These are phyloP conservation scores for Pseudognaphalium luteoalbum DNA, from an alignment of 129 eudicot genomes.

Conservation along the genomic window DNA sequence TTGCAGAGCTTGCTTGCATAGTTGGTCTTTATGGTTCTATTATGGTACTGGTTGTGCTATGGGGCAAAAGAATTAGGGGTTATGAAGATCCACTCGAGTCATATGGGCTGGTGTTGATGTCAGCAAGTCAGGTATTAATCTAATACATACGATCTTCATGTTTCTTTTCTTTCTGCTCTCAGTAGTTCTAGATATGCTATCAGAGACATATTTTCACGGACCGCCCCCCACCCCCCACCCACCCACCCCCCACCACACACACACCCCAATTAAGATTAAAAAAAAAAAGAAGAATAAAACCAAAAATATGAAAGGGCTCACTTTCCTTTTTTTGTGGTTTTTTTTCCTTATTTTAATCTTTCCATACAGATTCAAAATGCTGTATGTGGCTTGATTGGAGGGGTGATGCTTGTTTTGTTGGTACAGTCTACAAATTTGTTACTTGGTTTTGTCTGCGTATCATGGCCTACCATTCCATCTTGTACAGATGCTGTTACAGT, in stretches of 20 bases:
- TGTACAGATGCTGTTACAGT: conserved; percentile 39
- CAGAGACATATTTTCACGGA: neutral
- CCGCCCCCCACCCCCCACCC: too few species aligned
- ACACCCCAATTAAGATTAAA: too few species aligned
- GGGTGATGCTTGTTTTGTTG: conserved; percentile 54
- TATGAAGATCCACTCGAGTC: conserved; percentile 65
- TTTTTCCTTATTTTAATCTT: too few species aligned
- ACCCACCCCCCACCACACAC: too few species aligned
- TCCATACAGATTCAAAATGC: conserved; percentile 51
- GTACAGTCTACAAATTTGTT: conserved; percentile 54
- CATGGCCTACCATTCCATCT: conserved; percentile 52
- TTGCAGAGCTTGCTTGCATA: conserved; percentile 69
- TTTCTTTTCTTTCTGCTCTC: neutral
- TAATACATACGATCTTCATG: conserved; percentile 6
- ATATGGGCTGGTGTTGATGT: conserved; percentile 70
- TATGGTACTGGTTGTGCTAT: conserved; percentile 48
- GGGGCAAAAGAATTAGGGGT: conserved; percentile 94
- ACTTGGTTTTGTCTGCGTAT: conserved; percentile 58
- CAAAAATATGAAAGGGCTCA: neutral
- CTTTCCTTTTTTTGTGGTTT: too few species aligned
- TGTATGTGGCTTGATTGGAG: conserved; percentile 67
- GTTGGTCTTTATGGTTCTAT: conserved; percentile 73
- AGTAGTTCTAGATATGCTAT: neutral
- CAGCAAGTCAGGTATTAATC: conserved; percentile 55
- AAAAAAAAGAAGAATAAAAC: neutral